phyloP scores from a whole-genome alignment of 2,329 filamentous ascomycete species.

The Mycosphaerella arachidis region DNA sequence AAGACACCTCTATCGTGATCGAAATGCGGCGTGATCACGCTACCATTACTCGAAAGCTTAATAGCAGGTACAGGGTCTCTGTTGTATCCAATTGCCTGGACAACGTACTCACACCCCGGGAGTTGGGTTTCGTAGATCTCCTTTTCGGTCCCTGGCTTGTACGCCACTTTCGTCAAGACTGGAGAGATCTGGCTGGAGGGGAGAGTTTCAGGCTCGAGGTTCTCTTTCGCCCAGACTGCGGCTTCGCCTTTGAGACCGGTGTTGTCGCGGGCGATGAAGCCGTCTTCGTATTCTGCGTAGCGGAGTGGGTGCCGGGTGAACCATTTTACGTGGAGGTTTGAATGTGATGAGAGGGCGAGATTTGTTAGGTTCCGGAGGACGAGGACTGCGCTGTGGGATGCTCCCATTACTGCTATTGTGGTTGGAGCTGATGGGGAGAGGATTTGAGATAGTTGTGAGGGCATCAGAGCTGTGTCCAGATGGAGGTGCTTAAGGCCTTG shows the following conservation, averaged over 20 bases:
- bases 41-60: conserved; percentile 27
- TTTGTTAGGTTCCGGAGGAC: conserved; percentile 58
- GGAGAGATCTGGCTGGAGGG: conserved; percentile 42
- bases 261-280: conserved; percentile 62
- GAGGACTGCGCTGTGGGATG: conserved; percentile 60
- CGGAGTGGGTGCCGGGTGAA: conserved; percentile 57
- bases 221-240: conserved; percentile 55
- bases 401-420: conserved; percentile 56
- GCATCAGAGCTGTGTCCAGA: conserved; percentile 55
- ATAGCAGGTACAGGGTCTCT: conserved; percentile 49
- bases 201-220: conserved; percentile 53
- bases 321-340: conserved; percentile 55
- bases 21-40: conserved; percentile 39
- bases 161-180: conserved; percentile 35
- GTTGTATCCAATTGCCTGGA: conserved; percentile 58
- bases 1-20: conserved; percentile 40
- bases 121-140: conserved; percentile 45
- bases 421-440: conserved; percentile 34
- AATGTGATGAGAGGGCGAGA: conserved; percentile 49
- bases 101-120: conserved; percentile 48
- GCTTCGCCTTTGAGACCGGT: conserved; percentile 61
- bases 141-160: conserved; percentile 48
- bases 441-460: conserved; percentile 43
- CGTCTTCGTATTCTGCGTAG: conserved; percentile 59
- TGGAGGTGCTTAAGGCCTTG: conserved; percentile 43